Evolutionary conservation across 495 filamentous ascomycete genomes (phyloP), one percentile per base, ranked within the genome.

Genomic region (Tuber magnatum): DNA sequence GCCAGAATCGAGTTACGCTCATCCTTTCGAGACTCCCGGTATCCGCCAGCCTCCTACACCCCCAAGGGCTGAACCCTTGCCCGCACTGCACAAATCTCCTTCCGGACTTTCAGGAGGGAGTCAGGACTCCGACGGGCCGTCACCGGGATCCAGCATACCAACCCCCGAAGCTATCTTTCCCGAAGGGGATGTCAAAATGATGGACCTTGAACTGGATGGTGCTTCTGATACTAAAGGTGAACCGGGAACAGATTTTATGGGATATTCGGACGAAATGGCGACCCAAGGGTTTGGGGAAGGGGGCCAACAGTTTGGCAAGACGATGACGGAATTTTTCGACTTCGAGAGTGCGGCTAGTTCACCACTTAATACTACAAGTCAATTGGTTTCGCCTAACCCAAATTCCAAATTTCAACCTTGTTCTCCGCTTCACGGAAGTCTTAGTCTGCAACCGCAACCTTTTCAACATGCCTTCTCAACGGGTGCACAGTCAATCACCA

Each of bases 151-250:
- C 56, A 65, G 56, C 16, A 18, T 65, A 65, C 56, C 56, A 65
- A 35, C 56, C 56, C 56, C 56, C 56, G 28, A 65, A 65, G 56
- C 28, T 35, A 65, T 65, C 14, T 32, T 65, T 35, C 56, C 56
- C 32, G 56, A 65, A 65, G 56, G 56, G 56, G 56, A 65, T 65
- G 56, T 65, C 32, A 65, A 35, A 35, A 65, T 65, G 56, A 65
- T 65, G 56, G 56, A 65, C 28, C 28, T 65, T 65, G 56, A 65
- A 35, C 12, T 35, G 5, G 56, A 65, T 10, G 28, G 14, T 35
- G 56, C 18, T 35, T 1, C 56, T 18, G 20, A 65, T 65, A 35
- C 56, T 18, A 7, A 32, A 18, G 56, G 18, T 28, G 56, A 35
- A 35, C 14, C 56, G 28, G 56, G 28, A 65, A 18, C 35, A 20